Evolutionary conservation across 225 moss, liverwort and hornwort species (phyloP), one percentile per base, ranked within the genome.

Genomic region (Polytrichum commune): DNA sequence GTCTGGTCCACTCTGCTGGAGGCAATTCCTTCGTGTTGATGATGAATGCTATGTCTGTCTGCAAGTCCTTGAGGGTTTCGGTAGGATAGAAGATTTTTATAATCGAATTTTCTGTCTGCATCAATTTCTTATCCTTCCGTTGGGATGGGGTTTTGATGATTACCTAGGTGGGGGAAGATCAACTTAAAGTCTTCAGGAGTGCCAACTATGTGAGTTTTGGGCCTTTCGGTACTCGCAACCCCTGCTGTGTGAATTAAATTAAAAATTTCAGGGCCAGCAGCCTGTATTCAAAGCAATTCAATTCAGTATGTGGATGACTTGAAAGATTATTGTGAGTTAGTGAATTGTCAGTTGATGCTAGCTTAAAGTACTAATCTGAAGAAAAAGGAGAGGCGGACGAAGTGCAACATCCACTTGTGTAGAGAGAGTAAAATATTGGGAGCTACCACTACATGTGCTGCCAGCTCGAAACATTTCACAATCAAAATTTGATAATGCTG

Each of bases 151-250:
- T 67, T 46, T 13, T 46, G 46, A 69, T 67, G 80, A 75, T 73
- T 30, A 66, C 57, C 60, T 84, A 84, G 80, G 84, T 80, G 72
- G 80, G 84, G 75, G 80, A 80, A 77, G 80, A 80, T 75, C 77
- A 60, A 78, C 63, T 84, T 81, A 78, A 84, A 66, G 70, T 84
- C 84, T 27, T 84, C 84, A 70, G 84, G 84, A 84, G 80, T 84
- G 74, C 80, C 84, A 72, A 57, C 80, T 62, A 80, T 84, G 84
- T 84, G 84, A 84, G 77, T 78, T 75, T 75, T 72, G 72, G 57
- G 69, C 77, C 65, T 30, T 55, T 53, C 67, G 77, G 55, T 62
- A 72, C 53, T 55, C 38, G 55, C 62, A 38, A 66, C 16, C 27
- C 65, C 19, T 19, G 55, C 56, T 69, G 53, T 28, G 6, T 61